These are phyloP conservation scores for Aspergillus glaucus DNA, from an alignment of 2,329 filamentous ascomycete genomes.

Conservation along the genomic window DNA sequence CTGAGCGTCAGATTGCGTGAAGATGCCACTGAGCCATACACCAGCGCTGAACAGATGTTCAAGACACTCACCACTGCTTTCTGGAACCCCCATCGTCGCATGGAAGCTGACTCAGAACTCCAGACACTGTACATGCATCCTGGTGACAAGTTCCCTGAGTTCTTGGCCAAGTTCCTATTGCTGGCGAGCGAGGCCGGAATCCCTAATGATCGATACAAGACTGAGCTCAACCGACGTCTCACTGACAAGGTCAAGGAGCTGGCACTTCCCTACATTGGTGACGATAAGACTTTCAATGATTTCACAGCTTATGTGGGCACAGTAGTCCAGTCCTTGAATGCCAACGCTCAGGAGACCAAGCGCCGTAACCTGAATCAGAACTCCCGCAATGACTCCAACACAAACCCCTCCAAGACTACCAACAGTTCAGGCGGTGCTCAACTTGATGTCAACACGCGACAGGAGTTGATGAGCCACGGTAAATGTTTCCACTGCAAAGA, in stretches of 20 bases:
- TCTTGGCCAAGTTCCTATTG: not conserved
- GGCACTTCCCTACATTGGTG: not conserved
- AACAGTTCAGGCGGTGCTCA: too few relatives aligned
- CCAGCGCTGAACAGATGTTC: not conserved
- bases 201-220: not conserved
- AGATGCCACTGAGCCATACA: not conserved
- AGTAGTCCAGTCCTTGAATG: not conserved
- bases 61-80: not conserved
- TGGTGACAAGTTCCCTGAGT: not conserved
- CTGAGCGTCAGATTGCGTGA: not conserved
- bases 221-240: not conserved
- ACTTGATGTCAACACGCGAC: too few relatives aligned
- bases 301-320: not conserved
- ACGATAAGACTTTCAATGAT: not conserved
- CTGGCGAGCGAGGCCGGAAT: not conserved
- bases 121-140: not conserved
- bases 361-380: not conserved
- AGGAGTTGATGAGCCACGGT: too few relatives aligned
- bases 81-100: not conserved
- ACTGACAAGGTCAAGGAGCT: not conserved
- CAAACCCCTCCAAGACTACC: too few relatives aligned
- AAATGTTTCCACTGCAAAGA: too few relatives aligned
- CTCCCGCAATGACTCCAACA: too few relatives aligned
- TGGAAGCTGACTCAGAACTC: not conserved
- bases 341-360: not conserved